Percentiles rank a stretch among this genome's conserved stretches.
Evolutionary conservation across 345 rosid genomes (phyloP).

Genomic region (Heritiera fomes): DNA sequence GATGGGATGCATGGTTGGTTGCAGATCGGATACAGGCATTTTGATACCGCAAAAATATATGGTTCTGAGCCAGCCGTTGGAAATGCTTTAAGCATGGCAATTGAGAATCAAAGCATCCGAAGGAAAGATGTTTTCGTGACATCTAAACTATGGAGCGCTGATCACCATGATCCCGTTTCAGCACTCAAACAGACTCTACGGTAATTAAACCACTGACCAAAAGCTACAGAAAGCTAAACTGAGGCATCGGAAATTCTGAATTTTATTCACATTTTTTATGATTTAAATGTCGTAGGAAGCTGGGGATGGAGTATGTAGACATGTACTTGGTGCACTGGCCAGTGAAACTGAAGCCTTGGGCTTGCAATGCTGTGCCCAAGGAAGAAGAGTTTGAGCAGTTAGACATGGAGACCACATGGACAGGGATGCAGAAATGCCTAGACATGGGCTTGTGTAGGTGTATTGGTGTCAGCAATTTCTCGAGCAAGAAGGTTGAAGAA

Average conservation of each 20-base stretch:
- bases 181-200: constrained; percentile 65
- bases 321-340: constrained; percentile 98
- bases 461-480: constrained; percentile 94
- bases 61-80: constrained; percentile 89
- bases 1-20: not conserved
- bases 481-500: constrained; percentile 51
- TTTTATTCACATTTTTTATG: not conserved
- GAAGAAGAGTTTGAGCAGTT: constrained; percentile 72
- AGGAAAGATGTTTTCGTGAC: constrained; percentile 78
- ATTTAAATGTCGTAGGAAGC: constrained; percentile 35
- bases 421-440: constrained; percentile 76
- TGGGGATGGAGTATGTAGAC: constrained; percentile 75
- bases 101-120: constrained; percentile 37
- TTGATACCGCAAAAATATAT: constrained; percentile 84
- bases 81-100: constrained; percentile 52
- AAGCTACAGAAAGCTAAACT: too few species aligned
- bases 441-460: constrained; percentile 65
- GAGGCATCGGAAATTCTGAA: not conserved
- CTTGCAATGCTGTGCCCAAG: constrained; percentile 44
- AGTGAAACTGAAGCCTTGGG: constrained; percentile 75
- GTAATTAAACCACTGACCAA: constrained; percentile 24
- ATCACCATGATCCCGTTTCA: constrained; percentile 75
- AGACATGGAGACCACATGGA: constrained; percentile 77
- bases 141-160: constrained; percentile 82
- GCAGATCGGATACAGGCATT: constrained; percentile 88